Evolutionary conservation across 305 asterid species (phyloP), one percentile per base, ranked within the genome.

Genomic region (Fraxinus paxiana): DNA sequence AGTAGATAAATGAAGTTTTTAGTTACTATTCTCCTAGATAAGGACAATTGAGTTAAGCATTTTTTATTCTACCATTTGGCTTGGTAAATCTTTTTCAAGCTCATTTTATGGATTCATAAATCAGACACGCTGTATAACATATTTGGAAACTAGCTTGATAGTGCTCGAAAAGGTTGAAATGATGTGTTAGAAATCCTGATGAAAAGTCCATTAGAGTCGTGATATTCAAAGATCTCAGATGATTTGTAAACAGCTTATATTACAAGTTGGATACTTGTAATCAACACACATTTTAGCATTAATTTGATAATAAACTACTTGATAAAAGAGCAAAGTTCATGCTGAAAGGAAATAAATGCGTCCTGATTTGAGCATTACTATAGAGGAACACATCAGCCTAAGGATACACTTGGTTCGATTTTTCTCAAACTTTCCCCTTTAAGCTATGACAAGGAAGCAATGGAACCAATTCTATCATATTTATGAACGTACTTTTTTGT

Each of bases 1-100:
- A 54, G 41, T 76, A 76, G 13, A 67, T 24, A 65, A 48, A 63
- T 74, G 67, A 70, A 70, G 22, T 43, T 81, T 5, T 75, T 75
- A 37, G 73, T 41, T 59, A 63, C 10, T 24, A 17, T 24, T 2
- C 34, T 80, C 79, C 54, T n/a, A 35, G 75, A 35, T 1, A 73
- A 59, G 67, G 41, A 17, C 9, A 63, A 61, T 26, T 3, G 17
- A 61, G 43, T 65, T 10, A 1, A 28, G 54, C 28, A 33, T 15
- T 9, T 61, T 46, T 70, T 33, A 30, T 30, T 17, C 80, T 2
- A 17, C 72, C 80, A 41, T 76, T 43, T 22, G 26, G 28, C 54
- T 37, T 77, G 46, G 26, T 76, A 6, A 56, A 73, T 37, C 22
- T 72, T 61, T 75, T 51, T 80, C 46, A 35, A 56, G 18, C 76